Base-by-base conservation (phyloP, 805 yeast species). In the Candida sakaeoensis region DNA sequence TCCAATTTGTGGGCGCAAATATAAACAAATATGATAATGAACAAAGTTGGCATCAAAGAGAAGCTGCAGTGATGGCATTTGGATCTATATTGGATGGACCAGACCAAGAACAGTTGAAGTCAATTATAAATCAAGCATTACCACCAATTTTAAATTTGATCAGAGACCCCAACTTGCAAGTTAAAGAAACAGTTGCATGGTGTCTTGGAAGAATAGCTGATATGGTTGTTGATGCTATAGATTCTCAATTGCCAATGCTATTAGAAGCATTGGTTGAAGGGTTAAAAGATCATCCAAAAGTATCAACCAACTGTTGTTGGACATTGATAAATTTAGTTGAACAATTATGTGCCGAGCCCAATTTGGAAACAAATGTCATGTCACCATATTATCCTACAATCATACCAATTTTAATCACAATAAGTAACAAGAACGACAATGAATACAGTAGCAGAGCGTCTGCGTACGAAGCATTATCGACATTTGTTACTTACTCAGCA, bases 21-120 rank as follows among this genome's bases (percentile, higher is more conserved):
- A 75, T 93, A 39, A 61, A 62, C 2, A 24, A 22, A 15, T 28
- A 35, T 19, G 38, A 35, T 24, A 55, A 55, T 46, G 34, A 46
- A 10, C 58, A 57, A 9, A 49, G 49, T 38, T 93, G 99, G 99
- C 79, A 93, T 63, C 66, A 78, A 40, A 82, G 96, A 53, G 99
- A 93, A 66, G 98, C 98, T 18, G 95, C 98, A 2, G 96, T 93
- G 5, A 93, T 93, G 99, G 97, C 99, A 0, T 93, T 93, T 59
- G 99, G 99, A 24, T 89, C 97, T 9, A 87, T 93, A 44, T 73
- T 93, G 52, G 98, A 89, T 52, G 99, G 99, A 15, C 96, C 96
- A 22, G 90, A 85, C 47, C 75, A 79, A 39, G 78, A 74, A 2
- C 82, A 83, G 54, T 70, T 88, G 53, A 77, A 77, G 37, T 63